Evolutionary conservation across 768 basidiomycete genomes (phyloP).

Genomic region (Cubamyces sp.): DNA sequence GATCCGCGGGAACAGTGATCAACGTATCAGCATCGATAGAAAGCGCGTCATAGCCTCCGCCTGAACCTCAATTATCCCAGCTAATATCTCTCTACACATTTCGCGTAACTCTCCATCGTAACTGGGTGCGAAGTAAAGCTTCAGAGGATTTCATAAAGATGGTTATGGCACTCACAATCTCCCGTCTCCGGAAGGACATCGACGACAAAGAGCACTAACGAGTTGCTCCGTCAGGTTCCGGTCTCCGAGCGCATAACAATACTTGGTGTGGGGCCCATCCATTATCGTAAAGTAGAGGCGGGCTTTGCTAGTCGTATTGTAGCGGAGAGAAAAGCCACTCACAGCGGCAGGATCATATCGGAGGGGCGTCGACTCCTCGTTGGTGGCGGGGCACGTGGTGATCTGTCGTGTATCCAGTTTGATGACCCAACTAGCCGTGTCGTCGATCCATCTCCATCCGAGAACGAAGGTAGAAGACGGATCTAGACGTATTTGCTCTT

Average conservation of each 20-base stretch:
- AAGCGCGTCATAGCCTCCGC: too few relatives aligned
- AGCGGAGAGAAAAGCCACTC: background rate
- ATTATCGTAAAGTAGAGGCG: background rate
- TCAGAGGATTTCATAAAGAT: background rate
- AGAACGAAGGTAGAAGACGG: background rate
- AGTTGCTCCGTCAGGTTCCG: background rate
- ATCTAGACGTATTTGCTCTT: background rate
- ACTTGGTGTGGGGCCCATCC: background rate
- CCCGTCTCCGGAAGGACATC: background rate
- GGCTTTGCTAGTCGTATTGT: background rate
- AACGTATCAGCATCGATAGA: too few relatives aligned
- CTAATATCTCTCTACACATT: background rate
- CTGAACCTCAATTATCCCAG: background rate
- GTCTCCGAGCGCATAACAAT: background rate
- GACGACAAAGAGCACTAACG: background rate
- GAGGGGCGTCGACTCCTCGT: slow-evolving; percentile 1
- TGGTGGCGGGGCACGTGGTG: background rate
- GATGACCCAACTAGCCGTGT: slow-evolving; percentile 26
- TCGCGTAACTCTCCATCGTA: background rate
- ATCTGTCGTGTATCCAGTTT: slow-evolving; percentile 13
- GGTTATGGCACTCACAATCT: background rate
- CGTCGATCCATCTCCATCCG: slow-evolving; percentile 21
- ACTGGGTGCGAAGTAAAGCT: background rate
- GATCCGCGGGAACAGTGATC: too few relatives aligned
- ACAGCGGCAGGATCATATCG: slow-evolving; percentile 20